These are phyloP conservation scores for Pichia membranifaciens DNA, from an alignment of 805 yeast genomes.

Conservation along the genomic window DNA sequence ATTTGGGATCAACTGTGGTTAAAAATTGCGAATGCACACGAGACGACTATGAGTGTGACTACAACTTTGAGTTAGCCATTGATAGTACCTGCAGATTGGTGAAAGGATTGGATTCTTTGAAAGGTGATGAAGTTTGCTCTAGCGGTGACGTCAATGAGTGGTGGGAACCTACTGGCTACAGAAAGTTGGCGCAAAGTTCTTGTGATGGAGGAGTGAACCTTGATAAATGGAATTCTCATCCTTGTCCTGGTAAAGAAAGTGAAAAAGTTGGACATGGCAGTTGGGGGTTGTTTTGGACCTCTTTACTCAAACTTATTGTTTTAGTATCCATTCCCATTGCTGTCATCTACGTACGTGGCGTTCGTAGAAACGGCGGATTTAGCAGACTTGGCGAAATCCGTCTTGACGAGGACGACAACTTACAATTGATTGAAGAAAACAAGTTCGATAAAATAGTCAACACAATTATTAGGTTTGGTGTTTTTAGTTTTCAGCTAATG, in stretches of 20 bases:
- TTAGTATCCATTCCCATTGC: slow-evolving; percentile 50
- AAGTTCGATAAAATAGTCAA: slow-evolving; percentile 54
- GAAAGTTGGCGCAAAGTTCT: slow-evolving; percentile 78
- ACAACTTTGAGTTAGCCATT: slow-evolving; percentile 58
- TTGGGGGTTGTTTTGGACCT: slow-evolving; percentile 43
- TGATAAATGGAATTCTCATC: slow-evolving; percentile 55
- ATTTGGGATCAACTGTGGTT: slow-evolving; percentile 48
- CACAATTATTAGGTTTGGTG: slow-evolving; percentile 51
- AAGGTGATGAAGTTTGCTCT: slow-evolving; percentile 55
- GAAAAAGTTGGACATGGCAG: slow-evolving; percentile 57
- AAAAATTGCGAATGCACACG: slow-evolving; percentile 80
- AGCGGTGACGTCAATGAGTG: slow-evolving; percentile 56
- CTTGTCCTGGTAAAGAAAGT: slow-evolving; percentile 85
- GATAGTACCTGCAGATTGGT: slow-evolving; percentile 87
- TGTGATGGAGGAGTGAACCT: slow-evolving; percentile 76
- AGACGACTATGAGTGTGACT: slow-evolving; percentile 90
- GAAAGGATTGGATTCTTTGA: slow-evolving; percentile 63
- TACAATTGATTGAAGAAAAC: slow-evolving; percentile 53
- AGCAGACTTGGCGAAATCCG: slow-evolving; percentile 79
- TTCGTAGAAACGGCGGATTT: slow-evolving; percentile 72
- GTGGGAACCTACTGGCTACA: slow-evolving; percentile 88
- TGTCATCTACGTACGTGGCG: slow-evolving; percentile 76
- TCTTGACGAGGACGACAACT: slow-evolving; percentile 64
- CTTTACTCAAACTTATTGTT: slow-evolving; percentile 47
- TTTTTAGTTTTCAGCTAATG: slow-evolving; percentile 27